These are phyloP conservation scores for Suillus luteus DNA, from an alignment of 768 basidiomycete species.

Conservation along the genomic window DNA sequence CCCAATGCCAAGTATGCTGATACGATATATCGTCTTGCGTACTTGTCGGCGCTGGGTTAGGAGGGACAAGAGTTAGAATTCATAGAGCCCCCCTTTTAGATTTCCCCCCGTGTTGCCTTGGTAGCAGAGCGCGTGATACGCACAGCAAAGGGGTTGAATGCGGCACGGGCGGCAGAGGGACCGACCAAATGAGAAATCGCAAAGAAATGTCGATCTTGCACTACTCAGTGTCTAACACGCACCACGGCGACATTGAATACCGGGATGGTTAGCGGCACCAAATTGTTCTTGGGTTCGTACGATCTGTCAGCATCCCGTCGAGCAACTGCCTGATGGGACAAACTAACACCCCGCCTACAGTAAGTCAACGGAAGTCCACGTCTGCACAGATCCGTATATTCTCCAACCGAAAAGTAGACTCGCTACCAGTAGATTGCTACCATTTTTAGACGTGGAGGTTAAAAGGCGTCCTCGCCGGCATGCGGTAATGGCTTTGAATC, in stretches of 20 bases:
- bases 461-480: background rate
- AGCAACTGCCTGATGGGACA: background rate
- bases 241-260: background rate
- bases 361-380: background rate
- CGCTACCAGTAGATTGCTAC: background rate
- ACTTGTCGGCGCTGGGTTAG: background rate
- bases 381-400: background rate
- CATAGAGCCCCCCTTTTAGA: background rate
- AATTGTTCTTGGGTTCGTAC: background rate
- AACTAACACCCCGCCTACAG: too few relatives aligned
- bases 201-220: background rate
- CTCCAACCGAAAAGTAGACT: background rate
- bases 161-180: background rate
- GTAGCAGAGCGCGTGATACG: background rate
- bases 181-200: background rate
- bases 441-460: constrained; percentile 3
- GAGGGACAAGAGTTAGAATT: background rate
- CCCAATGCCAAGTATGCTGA: background rate
- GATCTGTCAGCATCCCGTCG: background rate
- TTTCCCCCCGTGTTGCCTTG: background rate
- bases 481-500: background rate
- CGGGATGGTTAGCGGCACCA: background rate
- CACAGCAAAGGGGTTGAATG: background rate
- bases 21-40: background rate
- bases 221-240: background rate